Conservation (phyloP, 2,329 filamentous ascomycete species). For the Hirsutella rhossiliensis region DNA sequence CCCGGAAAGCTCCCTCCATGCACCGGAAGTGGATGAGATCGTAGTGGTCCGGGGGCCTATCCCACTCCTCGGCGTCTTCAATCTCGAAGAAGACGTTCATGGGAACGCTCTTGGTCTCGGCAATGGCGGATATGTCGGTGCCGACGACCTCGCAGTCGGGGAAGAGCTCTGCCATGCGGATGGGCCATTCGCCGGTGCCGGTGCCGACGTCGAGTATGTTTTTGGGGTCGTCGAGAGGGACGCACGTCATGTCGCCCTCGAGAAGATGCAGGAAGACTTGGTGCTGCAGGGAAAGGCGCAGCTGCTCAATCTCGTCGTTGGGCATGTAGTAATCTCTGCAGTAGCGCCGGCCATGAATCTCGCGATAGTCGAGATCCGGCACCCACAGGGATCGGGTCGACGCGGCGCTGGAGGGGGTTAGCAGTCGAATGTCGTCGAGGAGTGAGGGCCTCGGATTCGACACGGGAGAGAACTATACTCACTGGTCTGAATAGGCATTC, state of each 20-base stretch:
- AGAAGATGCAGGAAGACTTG: constrained; percentile 47
- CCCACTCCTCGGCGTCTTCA: constrained; percentile 49
- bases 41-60: constrained; percentile 36
- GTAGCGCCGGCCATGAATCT: constrained; percentile 51
- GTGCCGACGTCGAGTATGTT: constrained; percentile 46
- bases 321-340: constrained; percentile 54
- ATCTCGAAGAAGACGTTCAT: constrained; percentile 49
- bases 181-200: constrained; percentile 41
- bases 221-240: constrained; percentile 24
- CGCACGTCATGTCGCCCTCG: constrained; percentile 30
- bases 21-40: constrained; percentile 46
- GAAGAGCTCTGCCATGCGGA: constrained; percentile 40
- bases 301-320: constrained; percentile 54
- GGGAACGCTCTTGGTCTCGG: constrained; percentile 41
- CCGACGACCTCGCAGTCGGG: constrained; percentile 44
- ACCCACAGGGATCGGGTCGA: constrained; percentile 38
- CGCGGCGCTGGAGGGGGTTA: constrained; percentile 18
- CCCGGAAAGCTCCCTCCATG: constrained; percentile 41
- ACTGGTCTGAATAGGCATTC: constrained; percentile 22
- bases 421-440: too few species aligned
- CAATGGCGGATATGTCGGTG: constrained; percentile 45
- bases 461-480: constrained; percentile 14
- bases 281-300: constrained; percentile 48
- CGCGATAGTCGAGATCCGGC: constrained; percentile 40
- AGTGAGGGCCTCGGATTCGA: too few species aligned